Evolutionary conservation across 345 rosid species (phyloP), one percentile per base, ranked within the genome.

Genomic region (Fremontodendron californicum): DNA sequence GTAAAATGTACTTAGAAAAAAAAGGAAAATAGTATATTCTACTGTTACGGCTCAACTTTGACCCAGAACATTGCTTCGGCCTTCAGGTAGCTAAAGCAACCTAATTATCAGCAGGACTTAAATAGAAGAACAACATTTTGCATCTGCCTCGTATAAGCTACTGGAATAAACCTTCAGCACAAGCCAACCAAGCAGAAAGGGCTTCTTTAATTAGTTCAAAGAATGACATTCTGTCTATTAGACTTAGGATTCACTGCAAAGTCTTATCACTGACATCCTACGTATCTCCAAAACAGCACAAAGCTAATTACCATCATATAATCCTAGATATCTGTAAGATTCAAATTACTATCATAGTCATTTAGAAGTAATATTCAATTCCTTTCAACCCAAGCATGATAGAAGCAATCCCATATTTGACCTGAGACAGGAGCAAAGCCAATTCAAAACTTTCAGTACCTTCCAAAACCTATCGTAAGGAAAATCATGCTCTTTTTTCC

Each of bases 401-500:
- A 25, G 21, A 43, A 21, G 33, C 25, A 70, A 29, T 46, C 40
- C 40, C 29, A 29, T 16, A 48, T 70, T 70, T 29, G 74, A 48
- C 6, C 39, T 8, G 15, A 48, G 12, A 70, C 0, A 65, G 71
- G 19, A 29, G 10, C 39, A 64, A 29, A 43, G 16, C 25, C 40
- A 48, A 45, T 25, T 70, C 9, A 42, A 69, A 46, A 27, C 11
- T 46, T 29, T 12, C 11, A 42, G 33, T 23, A 21, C 35, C n/a
- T 43, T 68, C 29, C 16, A 43, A 25, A 68, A 42, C 37, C 23
- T 12, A 16, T 2, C 12, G 0, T 39, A 21, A 10, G 29, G 49
- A 66, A 66, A 66, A 66, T 21, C 71, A 66, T 66, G 68, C 12
- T 63, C 40, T 63, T 33, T 33, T n/a, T n/a, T n/a, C n/a, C n/a